Evolutionary conservation across 2,329 filamentous ascomycete genomes (phyloP).

Genomic region (Alternaria viburni): DNA sequence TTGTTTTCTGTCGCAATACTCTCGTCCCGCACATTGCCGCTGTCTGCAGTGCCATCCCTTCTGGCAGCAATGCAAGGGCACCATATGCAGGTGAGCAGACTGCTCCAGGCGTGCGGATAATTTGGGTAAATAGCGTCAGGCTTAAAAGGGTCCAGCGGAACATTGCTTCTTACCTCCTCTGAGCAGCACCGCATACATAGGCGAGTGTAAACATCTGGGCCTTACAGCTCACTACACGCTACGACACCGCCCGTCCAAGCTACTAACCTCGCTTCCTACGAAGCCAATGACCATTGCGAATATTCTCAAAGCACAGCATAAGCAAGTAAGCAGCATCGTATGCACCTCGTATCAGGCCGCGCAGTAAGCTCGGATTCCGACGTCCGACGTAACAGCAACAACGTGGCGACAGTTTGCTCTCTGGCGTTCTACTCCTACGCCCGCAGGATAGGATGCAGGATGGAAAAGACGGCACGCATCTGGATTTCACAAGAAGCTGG

Average conservation of each 20-base stretch:
- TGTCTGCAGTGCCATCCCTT: background rate
- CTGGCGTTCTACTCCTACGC: background rate
- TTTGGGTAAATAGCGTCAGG: background rate
- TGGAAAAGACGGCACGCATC: background rate
- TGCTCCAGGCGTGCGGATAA: background rate
- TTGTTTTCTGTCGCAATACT: background rate
- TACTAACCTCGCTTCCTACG: background rate
- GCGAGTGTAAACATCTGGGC: background rate
- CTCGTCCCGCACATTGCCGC: background rate
- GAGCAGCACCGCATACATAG: background rate
- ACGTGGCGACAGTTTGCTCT: background rate
- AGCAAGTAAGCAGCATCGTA: background rate
- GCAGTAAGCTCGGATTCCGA: background rate
- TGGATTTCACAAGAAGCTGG: background rate
- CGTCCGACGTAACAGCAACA: background rate
- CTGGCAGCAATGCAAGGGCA: background rate
- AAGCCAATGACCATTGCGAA: background rate
- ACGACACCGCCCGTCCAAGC: background rate
- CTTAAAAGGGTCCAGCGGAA: background rate
- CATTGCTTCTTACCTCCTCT: background rate
- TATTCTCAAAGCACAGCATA: background rate
- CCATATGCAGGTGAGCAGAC: background rate
- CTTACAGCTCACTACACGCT: background rate
- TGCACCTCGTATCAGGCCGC: background rate
- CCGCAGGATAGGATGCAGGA: background rate